Percentiles rank a stretch among this genome's conserved stretches.
Conservation (phyloP, 148 eudicot genomes). For the Vaccinium corymbosum region DNA sequence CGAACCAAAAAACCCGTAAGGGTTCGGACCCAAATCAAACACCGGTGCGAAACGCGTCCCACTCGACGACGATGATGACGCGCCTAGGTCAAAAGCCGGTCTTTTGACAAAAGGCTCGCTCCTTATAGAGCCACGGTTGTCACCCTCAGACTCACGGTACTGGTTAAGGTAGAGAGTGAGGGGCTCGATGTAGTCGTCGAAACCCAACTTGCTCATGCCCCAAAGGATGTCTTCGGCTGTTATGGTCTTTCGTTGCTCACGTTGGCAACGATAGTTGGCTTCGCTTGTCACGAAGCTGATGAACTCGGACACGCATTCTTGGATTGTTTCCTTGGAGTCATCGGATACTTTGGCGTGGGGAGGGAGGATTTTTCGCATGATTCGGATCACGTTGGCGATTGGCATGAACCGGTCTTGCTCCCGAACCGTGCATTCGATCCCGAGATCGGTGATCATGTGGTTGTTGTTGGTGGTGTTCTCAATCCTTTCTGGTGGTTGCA, state of each 20-base stretch:
- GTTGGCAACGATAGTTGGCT: conserved; percentile 88
- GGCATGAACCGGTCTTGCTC: conserved; percentile 99
- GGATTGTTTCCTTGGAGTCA: conserved; percentile 87
- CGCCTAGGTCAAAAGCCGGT: conserved; percentile 23
- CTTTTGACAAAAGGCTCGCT: conserved; percentile 51
- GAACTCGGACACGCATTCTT: conserved; percentile 93
- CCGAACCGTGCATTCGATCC: conserved; percentile 60
- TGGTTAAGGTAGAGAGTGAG: conserved; percentile 77
- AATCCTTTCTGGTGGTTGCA: not conserved
- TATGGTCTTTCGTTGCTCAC: conserved; percentile 90
- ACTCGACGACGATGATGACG: conserved; percentile 6
- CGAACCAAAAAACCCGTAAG: conserved; percentile 34
- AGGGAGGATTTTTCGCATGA: conserved; percentile 91
- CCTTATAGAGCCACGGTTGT: conserved; percentile 56
- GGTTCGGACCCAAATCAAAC: conserved; percentile 44
- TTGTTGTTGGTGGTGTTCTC: conserved; percentile 19
- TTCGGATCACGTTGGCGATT: conserved; percentile 82
- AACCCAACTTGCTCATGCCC: conserved; percentile 97
- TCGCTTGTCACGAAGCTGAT: conserved; percentile 94
- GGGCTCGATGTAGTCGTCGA: conserved; percentile 93
- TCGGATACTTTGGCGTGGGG: conserved; percentile 90
- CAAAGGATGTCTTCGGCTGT: conserved; percentile 90
- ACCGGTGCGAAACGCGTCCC: conserved; percentile 25
- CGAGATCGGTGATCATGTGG: conserved; percentile 19
- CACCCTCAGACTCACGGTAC: conserved; percentile 75